phyloP scores from a whole-genome alignment of 2,329 filamentous ascomycete genomes.

The Penicillium vulpinum region DNA sequence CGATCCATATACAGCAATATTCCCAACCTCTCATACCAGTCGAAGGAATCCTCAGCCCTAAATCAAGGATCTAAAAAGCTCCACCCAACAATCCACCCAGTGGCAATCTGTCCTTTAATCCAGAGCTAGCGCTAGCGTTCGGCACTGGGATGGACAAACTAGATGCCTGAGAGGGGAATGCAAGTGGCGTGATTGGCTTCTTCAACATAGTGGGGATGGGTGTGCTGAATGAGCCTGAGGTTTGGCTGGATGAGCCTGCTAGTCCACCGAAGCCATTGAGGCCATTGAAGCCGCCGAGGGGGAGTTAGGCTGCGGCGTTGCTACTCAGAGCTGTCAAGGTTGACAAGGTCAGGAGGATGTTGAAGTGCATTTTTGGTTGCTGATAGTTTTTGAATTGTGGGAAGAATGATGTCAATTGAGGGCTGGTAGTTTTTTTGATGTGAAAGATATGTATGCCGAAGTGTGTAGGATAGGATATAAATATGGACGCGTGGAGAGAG shows the following conservation, averaged over 20 bases:
- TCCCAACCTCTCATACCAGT: not conserved
- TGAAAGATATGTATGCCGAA: no score
- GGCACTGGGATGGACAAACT: not conserved
- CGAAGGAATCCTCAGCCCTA: not conserved
- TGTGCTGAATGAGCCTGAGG: not conserved
- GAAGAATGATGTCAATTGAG: not conserved
- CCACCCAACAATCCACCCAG: not conserved
- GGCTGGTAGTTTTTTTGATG: not conserved
- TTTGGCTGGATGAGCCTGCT: not conserved
- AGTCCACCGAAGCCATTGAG: not conserved
- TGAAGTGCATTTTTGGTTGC: not conserved
- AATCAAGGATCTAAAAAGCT: not conserved
- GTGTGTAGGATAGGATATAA: not conserved
- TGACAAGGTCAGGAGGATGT: not conserved
- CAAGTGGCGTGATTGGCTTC: not conserved
- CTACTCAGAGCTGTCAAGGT: not conserved
- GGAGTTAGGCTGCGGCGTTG: not conserved
- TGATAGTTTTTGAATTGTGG: not conserved
- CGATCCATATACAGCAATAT: not conserved
- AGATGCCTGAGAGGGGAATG: not conserved
- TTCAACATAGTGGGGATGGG: not conserved
- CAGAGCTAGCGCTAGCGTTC: not conserved
- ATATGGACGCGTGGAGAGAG: not conserved
- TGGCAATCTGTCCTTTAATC: not conserved
- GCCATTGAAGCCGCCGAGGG: not conserved